These are phyloP conservation scores for Persicaria tinctoria DNA, from an alignment of 148 eudicot species.

Conservation along the genomic window DNA sequence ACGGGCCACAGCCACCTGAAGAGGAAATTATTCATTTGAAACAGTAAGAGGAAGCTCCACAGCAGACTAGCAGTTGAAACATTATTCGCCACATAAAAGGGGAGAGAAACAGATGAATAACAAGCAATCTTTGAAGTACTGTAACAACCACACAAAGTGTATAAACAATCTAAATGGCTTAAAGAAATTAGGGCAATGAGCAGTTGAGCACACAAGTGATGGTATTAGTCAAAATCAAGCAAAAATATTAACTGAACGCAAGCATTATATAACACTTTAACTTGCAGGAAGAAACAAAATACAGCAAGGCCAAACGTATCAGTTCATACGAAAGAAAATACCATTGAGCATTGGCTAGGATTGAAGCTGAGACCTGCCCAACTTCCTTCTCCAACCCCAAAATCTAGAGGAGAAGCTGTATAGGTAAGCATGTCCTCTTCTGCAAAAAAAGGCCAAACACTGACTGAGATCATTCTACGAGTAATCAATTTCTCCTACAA, in stretches of 20 bases:
- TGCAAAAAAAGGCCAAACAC: conserved; percentile 15
- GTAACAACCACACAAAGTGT: not conserved
- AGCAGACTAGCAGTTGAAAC: not conserved
- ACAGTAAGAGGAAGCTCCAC: not conserved
- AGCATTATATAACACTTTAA: not conserved
- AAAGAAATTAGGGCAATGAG: not conserved
- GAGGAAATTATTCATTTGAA: not conserved
- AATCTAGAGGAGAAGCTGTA: conserved; percentile 50
- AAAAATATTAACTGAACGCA: not conserved
- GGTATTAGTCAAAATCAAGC: not conserved
- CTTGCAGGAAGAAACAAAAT: not conserved
- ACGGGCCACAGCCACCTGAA: conserved; percentile 71
- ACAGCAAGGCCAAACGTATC: not conserved
- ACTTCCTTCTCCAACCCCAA: conserved; percentile 71
- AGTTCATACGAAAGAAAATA: conserved; percentile 16
- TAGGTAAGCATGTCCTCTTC: conserved; percentile 44
- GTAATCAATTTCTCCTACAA: not conserved
- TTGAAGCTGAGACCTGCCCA: conserved; percentile 81
- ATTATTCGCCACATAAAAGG: no score
- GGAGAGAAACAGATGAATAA: no score
- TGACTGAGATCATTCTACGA: not conserved
- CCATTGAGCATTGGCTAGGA: conserved; percentile 63
- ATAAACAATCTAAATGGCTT: not conserved
- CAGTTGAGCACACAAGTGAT: not conserved
- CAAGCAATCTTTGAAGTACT: not conserved